Base-by-base conservation (phyloP, 352 stramenopile genomes). In the Blastocystis sp. region DNA sequence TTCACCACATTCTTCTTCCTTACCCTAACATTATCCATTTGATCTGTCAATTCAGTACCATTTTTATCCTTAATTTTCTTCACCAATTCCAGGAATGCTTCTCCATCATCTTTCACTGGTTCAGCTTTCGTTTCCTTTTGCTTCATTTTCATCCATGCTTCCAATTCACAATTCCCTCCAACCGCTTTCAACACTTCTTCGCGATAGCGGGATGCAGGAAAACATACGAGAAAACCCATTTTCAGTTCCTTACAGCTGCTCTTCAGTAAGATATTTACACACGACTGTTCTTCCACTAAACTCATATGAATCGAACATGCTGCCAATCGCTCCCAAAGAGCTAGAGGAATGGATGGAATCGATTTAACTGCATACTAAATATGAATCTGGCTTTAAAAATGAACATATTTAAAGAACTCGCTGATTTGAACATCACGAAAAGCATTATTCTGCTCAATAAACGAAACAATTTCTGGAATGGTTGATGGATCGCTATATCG, bases 381-480 rank as follows among this genome's bases (percentile, higher is more conserved):
- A n/a, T 68, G 13, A 64, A 22, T 1, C 6, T 27, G 3, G 44
- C 6, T 6, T 30, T 68, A 15, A 0, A 42, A 13, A 54, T 1
- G 24, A 37, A 84, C 73, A 42, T 53, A 56, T 9, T 44, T 17
- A 35, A 84, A 84, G 48, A 84, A 84, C 33, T 84, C 73, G 4
- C 42, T 35, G 19, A 84, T 27, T 0, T 53, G 27, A 24, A 84
- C 27, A 27, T 64, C 73, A 33, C 53, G 48, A 44, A 66, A 68
- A 6, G 44, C 24, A 15, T 27, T 27, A 5, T 24, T 68, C 5
- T 15, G 27, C n/a, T 35, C 51, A 24, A 84, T 40, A 30, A 84
- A 51, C 5, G 13, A 33, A 17, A 84, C 53, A 30, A 66, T 69
- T 22, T 30, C 51, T 1, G 22, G 22, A 22, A 84, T 42, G 6